Base-by-base conservation (phyloP, 352 stramenopile species). In the Globisporangium abappressorium region DNA sequence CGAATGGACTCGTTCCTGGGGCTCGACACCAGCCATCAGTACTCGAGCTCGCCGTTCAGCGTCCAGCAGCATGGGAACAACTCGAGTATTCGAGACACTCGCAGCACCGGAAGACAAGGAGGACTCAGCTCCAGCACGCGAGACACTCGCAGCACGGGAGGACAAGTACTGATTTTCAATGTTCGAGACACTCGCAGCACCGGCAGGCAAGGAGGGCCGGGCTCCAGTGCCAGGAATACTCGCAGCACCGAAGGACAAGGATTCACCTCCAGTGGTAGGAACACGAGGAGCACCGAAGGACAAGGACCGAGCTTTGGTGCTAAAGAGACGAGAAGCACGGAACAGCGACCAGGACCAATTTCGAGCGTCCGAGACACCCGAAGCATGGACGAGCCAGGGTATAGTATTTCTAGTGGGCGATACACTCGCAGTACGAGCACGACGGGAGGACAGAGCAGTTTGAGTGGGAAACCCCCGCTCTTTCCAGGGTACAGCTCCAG, bases 1-100 rank as follows among this genome's bases (percentile, higher is more conserved):
- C 72, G 70, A 28, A 71, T 80, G 57, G 78, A 81, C 51, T 84
- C 77, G 61, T 84, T 84, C 60, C 53, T 84, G 15, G 77, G 77
- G 2, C 6, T 66, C 7, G 58, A 62, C 47, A 41, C 33, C 22
- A 53, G 24, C 30, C 20, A 22, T 3, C 43, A 34, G 18, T 49
- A 61, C 14, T 65, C 58, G 33, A 54, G 20, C 15, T 61, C 43
- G 5, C 8, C 53, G 22, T 54, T 49, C 46, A 65, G 57, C 15
- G 33, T 70, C 34, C 65, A 28, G 14, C 65, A 36, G 14, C 65
- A 55, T n/a, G 30, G 49, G 1, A 22, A 46, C 30, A 65, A 33
- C n/a, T 65, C 8, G 41, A 65, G 28, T 8, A n/a, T n/a, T 28
- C 33, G 41, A n/a, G 41, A 46, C 26, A 56, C 30, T 11, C 55